phyloP scores from a whole-genome alignment of 2,329 filamentous ascomycete species.

The Fusarium coffeatum region DNA sequence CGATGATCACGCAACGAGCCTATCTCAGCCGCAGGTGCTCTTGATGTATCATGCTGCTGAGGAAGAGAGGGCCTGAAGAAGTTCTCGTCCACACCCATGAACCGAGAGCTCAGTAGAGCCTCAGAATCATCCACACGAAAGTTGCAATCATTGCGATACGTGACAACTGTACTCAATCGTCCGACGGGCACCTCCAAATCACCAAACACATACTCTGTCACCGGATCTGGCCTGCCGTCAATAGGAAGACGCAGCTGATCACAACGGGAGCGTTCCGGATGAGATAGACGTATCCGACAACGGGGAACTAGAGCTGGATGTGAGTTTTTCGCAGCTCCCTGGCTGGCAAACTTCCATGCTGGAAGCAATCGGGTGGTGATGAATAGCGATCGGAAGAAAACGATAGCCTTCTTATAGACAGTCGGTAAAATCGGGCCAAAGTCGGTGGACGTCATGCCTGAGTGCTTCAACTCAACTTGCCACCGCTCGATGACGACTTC shows the following conservation, averaged over 20 bases:
- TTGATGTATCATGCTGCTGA: slow-evolving; percentile 59
- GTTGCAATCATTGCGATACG: slow-evolving; percentile 88
- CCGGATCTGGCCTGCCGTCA: slow-evolving; percentile 56
- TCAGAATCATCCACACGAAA: slow-evolving; percentile 94
- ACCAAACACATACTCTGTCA: slow-evolving; percentile 83
- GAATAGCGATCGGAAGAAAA: slow-evolving; percentile 91
- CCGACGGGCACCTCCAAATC: slow-evolving; percentile 89
- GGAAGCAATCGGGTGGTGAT: slow-evolving; percentile 85
- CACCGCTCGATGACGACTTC: slow-evolving; percentile 92
- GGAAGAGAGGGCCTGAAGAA: slow-evolving; percentile 84
- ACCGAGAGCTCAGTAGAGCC: slow-evolving; percentile 88
- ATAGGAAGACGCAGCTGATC: slow-evolving; percentile 71
- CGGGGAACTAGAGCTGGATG: slow-evolving; percentile 76
- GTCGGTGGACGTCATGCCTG: slow-evolving; percentile 61
- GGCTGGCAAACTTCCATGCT: slow-evolving; percentile 83
- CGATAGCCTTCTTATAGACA: slow-evolving; percentile 96
- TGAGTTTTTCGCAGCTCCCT: slow-evolving; percentile 77
- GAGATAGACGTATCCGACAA: slow-evolving; percentile 80
- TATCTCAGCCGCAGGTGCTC: slow-evolving; percentile 62
- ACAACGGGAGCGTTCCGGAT: slow-evolving; percentile 63
- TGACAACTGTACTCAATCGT: slow-evolving; percentile 81
- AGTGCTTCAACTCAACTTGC: slow-evolving; percentile 80
- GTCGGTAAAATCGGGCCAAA: slow-evolving; percentile 78
- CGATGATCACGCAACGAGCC: slow-evolving; percentile 80
- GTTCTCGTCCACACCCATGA: slow-evolving; percentile 90